Evolutionary conservation across 176 grass and related monocot species (phyloP).

Genomic region (Calamus simplicifolius): DNA sequence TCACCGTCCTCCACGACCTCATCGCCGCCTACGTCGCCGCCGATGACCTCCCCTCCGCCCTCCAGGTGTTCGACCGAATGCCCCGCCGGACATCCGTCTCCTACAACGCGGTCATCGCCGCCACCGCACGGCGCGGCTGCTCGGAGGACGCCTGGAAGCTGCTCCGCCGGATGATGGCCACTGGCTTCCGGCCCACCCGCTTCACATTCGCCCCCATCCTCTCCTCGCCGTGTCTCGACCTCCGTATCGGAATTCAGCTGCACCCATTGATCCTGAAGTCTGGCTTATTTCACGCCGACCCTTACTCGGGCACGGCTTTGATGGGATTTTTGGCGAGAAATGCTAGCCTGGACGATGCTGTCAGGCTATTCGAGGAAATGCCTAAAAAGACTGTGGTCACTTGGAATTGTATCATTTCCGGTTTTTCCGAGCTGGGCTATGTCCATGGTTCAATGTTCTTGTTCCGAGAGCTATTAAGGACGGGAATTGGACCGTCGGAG

Average conservation of each 20-base stretch:
- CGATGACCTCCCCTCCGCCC: not conserved
- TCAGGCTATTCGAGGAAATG: slow-evolving; percentile 63
- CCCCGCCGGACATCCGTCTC: slow-evolving; percentile 11
- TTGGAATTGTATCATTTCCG: slow-evolving; percentile 58
- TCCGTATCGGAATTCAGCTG: slow-evolving; percentile 30
- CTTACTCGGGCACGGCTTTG: slow-evolving; percentile 48
- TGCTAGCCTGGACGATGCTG: slow-evolving; percentile 23
- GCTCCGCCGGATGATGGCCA: slow-evolving; percentile 40
- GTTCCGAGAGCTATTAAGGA: slow-evolving; percentile 52
- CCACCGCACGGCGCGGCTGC: slow-evolving; percentile 27
- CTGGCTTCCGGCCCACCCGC: slow-evolving; percentile 40
- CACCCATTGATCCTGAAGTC: slow-evolving; percentile 58
- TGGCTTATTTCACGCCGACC: slow-evolving; percentile 36
- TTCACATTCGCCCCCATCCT: slow-evolving; percentile 66
- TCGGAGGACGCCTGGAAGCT: slow-evolving; percentile 33
- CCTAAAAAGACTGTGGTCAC: slow-evolving; percentile 41
- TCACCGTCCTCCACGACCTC: no score
- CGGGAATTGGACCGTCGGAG: slow-evolving; percentile 28
- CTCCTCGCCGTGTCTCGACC: slow-evolving; percentile 21
- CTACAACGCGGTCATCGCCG: slow-evolving; percentile 58
- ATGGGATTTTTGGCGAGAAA: slow-evolving; percentile 32
- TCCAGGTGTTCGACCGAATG: slow-evolving; percentile 35
- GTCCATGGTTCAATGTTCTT: slow-evolving; percentile 21
- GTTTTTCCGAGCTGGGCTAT: slow-evolving; percentile 28
- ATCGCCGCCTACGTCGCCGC: slow-evolving; percentile 3